Evolutionary conservation across 495 filamentous ascomycete genomes (phyloP).

Genomic region (Neurospora sp.): DNA sequence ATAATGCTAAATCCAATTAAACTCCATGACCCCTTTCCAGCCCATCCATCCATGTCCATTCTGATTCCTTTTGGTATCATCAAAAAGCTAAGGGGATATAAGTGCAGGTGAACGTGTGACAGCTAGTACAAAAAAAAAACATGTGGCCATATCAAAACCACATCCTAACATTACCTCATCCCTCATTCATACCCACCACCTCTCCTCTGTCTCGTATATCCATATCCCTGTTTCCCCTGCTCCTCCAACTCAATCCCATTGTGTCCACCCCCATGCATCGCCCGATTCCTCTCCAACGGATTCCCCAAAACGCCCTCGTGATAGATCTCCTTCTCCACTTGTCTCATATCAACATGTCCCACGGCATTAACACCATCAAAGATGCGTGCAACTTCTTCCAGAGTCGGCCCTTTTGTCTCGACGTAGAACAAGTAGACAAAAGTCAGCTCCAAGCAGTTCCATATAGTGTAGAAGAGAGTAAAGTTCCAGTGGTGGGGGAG

Average conservation of each 20-base stretch:
- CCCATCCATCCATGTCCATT: neutral
- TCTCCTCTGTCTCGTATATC: neutral
- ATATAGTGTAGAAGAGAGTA: slow-evolving; percentile 54
- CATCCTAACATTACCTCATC: neutral
- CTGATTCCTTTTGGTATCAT: neutral
- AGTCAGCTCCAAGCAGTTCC: slow-evolving; percentile 45
- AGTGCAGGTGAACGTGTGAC: neutral
- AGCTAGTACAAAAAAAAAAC: neutral
- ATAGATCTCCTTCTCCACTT: slow-evolving; percentile 37
- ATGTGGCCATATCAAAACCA: neutral
- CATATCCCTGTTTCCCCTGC: neutral
- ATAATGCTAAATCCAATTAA: neutral
- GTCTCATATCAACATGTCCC: slow-evolving; percentile 36
- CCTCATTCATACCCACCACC: neutral
- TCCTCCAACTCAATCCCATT: neutral
- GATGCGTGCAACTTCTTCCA: slow-evolving; percentile 52
- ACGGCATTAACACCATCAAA: slow-evolving; percentile 50
- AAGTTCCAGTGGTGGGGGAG: slow-evolving; percentile 50
- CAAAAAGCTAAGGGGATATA: neutral
- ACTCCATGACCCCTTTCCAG: neutral
- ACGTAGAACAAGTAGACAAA: slow-evolving; percentile 61
- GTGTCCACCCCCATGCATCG: neutral
- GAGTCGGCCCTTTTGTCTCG: slow-evolving; percentile 53
- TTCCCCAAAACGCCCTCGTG: slow-evolving; percentile 17
- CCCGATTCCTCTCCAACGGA: slow-evolving; percentile 20